phyloP scores from a whole-genome alignment of 2,329 filamentous ascomycete species.

The Epichloe gansuensis region DNA sequence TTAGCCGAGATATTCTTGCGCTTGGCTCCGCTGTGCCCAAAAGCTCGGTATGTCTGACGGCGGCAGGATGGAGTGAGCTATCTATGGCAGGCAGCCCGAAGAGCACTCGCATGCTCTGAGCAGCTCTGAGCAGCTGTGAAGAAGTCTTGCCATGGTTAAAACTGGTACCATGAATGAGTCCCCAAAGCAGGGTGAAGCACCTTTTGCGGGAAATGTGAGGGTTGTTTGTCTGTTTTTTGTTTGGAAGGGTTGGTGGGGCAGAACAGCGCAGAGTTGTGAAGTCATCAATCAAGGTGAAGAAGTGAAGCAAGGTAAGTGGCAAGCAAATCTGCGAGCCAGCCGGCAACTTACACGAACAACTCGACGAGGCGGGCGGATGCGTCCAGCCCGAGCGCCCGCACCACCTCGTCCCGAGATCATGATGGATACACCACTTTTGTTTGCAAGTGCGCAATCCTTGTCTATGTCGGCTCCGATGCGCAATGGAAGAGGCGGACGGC shows the following conservation, averaged over 20 bases:
- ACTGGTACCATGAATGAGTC: neutral
- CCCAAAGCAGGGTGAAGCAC: neutral
- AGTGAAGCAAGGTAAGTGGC: neutral
- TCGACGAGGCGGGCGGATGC: conserved; percentile 32
- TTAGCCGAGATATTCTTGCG: conserved; percentile 11
- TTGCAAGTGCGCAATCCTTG: neutral
- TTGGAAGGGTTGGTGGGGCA: neutral
- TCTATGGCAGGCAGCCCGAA: neutral
- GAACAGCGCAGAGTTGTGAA: neutral
- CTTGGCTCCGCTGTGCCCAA: neutral
- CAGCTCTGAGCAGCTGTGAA: too few relatives aligned
- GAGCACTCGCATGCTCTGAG: neutral
- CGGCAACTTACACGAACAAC: conserved; percentile 27
- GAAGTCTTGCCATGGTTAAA: too few relatives aligned
- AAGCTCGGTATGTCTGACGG: neutral
- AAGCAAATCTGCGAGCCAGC: neutral
- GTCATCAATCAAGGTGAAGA: neutral
- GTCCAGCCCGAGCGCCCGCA: conserved; percentile 25
- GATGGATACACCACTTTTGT: neutral
- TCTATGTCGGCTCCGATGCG: neutral
- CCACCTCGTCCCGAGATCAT: conserved; percentile 40
- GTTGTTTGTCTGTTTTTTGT: neutral
- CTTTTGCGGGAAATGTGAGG: too few relatives aligned
- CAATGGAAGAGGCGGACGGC: neutral
- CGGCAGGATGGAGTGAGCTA: neutral